Conservation (phyloP, 2,329 filamentous ascomycete species). For the Penicillium sp. region DNA sequence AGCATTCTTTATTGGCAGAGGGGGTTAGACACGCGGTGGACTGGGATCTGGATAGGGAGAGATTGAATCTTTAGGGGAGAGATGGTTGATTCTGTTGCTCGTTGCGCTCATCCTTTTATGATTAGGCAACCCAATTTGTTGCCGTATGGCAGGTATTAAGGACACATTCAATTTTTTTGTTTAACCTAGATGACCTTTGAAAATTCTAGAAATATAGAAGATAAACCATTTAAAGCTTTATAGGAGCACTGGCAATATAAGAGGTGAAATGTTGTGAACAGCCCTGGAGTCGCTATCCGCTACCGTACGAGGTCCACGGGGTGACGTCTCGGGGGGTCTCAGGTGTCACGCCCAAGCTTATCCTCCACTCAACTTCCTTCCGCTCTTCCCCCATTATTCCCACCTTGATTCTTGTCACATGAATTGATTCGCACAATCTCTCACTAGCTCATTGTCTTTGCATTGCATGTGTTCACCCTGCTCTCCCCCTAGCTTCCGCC, state of each 20-base stretch:
- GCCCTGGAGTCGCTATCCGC: not conserved
- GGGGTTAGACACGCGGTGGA: constrained; percentile 1
- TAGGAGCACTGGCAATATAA: not conserved
- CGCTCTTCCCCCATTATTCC: constrained; percentile 5
- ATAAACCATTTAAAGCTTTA: not conserved
- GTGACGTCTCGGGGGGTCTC: constrained; percentile 24
- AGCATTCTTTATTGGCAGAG: not conserved
- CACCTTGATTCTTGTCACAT: constrained; percentile 9
- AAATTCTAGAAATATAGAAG: not conserved
- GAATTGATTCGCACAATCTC: constrained; percentile 7
- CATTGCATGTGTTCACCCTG: constrained; percentile 29
- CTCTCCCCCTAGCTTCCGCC: constrained; percentile 20
- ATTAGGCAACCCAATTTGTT: not conserved
- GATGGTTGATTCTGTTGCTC: not conserved
- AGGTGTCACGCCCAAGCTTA: constrained; percentile 20
- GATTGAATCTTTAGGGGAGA: not conserved
- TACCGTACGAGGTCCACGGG: constrained; percentile 10
- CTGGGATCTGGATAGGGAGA: not conserved
- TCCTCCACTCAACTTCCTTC: constrained; percentile 26
- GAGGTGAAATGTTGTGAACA: too few species aligned
- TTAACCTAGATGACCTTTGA: not conserved
- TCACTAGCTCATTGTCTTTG: constrained; percentile 16
- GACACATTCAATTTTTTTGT: not conserved
- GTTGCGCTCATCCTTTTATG: not conserved
- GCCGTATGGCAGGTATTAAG: not conserved